Conservation (phyloP, 805 yeast genomes). For the Kodamaea restingae region DNA sequence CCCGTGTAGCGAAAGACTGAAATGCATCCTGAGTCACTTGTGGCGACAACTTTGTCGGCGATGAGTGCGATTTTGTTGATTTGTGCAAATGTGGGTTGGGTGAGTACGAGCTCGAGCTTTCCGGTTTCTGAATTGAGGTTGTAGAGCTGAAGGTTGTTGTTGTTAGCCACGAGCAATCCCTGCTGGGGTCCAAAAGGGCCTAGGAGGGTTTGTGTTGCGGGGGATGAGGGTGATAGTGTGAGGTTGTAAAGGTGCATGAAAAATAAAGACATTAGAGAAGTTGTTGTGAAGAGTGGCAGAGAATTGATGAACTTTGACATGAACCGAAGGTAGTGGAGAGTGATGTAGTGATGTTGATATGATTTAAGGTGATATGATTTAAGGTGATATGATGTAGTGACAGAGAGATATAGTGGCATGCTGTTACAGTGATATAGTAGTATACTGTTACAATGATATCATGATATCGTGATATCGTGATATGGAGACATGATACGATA, state of each 20-base stretch:
- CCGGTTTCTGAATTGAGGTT: slow-evolving; percentile 55
- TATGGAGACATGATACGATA: too few relatives aligned
- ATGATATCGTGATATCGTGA: too few relatives aligned
- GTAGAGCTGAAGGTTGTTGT: slow-evolving; percentile 52
- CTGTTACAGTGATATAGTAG: too few relatives aligned
- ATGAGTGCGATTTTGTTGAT: slow-evolving; percentile 52
- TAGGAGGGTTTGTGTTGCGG: slow-evolving; percentile 50
- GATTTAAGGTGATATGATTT: too few relatives aligned
- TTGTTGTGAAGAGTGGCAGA: too few relatives aligned
- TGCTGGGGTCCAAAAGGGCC: slow-evolving; percentile 77
- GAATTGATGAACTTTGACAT: too few relatives aligned
- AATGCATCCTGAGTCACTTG: slow-evolving; percentile 79
- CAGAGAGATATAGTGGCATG: too few relatives aligned
- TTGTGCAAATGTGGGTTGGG: slow-evolving; percentile 53
- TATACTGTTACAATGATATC: too few relatives aligned
- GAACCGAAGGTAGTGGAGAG: too few relatives aligned
- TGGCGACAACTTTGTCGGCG: slow-evolving; percentile 59
- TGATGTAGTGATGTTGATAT: too few relatives aligned
- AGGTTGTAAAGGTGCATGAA: slow-evolving; percentile 56
- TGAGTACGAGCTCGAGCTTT: slow-evolving; percentile 39
- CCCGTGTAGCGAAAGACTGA: slow-evolving; percentile 46
- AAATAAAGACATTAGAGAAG: background rate
- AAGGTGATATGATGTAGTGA: too few relatives aligned
- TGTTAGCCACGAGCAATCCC: slow-evolving; percentile 57
- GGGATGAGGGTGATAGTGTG: slow-evolving; percentile 61